These are phyloP conservation scores for Takashimella tepidaria DNA, from an alignment of 1,284 basidiomycete genomes.

Conservation along the genomic window DNA sequence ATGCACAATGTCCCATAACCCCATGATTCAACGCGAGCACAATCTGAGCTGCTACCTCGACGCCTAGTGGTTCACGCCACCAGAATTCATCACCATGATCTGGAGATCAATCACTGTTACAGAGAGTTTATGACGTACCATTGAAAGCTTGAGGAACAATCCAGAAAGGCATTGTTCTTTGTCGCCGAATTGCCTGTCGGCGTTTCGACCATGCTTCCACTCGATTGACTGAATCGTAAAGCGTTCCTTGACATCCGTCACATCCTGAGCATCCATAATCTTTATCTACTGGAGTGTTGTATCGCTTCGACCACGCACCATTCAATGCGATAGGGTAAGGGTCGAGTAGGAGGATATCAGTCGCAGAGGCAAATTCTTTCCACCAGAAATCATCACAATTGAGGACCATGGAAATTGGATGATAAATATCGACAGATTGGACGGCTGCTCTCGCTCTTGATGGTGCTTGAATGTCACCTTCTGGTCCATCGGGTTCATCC, in stretches of 20 bases:
- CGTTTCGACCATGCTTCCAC: constrained; percentile 9
- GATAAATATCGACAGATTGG: constrained; percentile 13
- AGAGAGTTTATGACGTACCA: not conserved
- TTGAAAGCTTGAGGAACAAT: constrained; percentile 19
- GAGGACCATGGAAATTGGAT: constrained; percentile 16
- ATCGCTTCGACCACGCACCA: constrained; percentile 14
- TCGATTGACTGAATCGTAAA: constrained; percentile 12
- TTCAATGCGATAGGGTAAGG: constrained; percentile 18
- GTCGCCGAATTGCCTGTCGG: not conserved
- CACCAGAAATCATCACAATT: constrained; percentile 20
- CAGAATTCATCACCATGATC: constrained; percentile 21
- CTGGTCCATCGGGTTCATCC: constrained; percentile 21
- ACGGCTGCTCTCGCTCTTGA: constrained; percentile 4
- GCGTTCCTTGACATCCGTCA: constrained; percentile 15
- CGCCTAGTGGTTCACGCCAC: constrained; percentile 17
- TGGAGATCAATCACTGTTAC: not conserved
- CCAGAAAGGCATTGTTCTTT: constrained; percentile 11
- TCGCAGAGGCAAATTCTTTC: constrained; percentile 9
- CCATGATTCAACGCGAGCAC: constrained; percentile 14
- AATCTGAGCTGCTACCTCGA: constrained; percentile 8
- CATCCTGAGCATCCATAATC: constrained; percentile 18
- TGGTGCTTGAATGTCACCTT: constrained; percentile 10
- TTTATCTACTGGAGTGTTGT: constrained; percentile 9
- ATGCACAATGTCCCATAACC: constrained; percentile 11
- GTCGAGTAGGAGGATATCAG: constrained; percentile 20